Base-by-base conservation (phyloP, 2,329 filamentous ascomycete species). In the Colletotrichum shisoi region DNA sequence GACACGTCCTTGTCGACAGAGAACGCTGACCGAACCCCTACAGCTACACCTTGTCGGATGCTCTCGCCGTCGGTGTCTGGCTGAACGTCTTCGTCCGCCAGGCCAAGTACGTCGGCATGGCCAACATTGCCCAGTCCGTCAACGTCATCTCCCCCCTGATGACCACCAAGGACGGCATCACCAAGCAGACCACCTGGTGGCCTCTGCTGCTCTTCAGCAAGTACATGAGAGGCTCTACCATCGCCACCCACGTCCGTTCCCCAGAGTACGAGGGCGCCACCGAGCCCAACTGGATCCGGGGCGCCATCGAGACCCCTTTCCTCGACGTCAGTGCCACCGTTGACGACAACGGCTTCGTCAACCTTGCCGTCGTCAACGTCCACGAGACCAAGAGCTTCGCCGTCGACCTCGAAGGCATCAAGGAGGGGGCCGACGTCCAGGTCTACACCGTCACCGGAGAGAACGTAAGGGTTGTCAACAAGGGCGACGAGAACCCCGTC, bases 101-200 rank as follows among this genome's bases (percentile, higher is more conserved):
- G 78, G 85, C 87, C 71, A 84, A 84, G 72, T 83, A 90, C 76
- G 78, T 94, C 44, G 90, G 89, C 72, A 93, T 93, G 90, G 89
- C 90, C 42, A 92, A 90, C 74, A 89, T 94, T 63, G 91, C 91
- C 1, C 91, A 93, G 77, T 87, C 83, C 57, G 89, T 93, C 70
- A 93, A 94, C 74, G 91, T 93, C 65, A 92, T 93, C 72, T 87
- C 86, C 1, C 91, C 91, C 1, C 81, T 93, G 12, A 91, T 93
- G 88, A 93, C 91, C 1, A 88, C 82, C 2, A 80, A 82, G 60
- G 77, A 82, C 0, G 89, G 90, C 0, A 77, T 93, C 53, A 76
- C 88, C 56, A 89, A 88, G 79, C 91, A 93, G 79, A 87, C 90
- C 0, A 92, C 87, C 3, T 93, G 89, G 88, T 93, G 89, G 87